These are phyloP conservation scores for Xylaria telfairii DNA, from an alignment of 495 filamentous ascomycete genomes.

Conservation along the genomic window DNA sequence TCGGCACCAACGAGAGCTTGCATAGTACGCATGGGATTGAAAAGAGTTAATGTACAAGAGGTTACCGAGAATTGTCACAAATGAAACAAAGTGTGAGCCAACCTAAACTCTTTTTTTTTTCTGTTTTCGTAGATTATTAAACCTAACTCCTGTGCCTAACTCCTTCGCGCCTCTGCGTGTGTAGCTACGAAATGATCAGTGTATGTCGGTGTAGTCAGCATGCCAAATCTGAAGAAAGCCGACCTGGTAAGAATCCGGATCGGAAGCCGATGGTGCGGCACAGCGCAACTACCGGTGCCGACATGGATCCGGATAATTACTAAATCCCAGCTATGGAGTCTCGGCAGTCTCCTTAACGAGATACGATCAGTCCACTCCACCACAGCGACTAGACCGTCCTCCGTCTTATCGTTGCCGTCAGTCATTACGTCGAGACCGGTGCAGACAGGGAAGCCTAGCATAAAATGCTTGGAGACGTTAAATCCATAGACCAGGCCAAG, in stretches of 20 bases:
- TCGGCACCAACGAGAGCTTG: constrained; percentile 7
- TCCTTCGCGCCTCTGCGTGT: background rate
- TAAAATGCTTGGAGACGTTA: background rate
- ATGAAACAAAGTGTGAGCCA: background rate
- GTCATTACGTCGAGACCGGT: background rate
- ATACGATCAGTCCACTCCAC: background rate
- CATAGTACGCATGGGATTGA: background rate
- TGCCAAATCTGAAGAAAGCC: background rate
- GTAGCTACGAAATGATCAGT: background rate
- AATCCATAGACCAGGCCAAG: background rate
- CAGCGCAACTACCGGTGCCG: background rate
- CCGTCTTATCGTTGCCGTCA: background rate
- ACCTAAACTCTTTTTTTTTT: background rate
- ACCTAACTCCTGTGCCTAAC: background rate
- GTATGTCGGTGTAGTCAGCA: background rate
- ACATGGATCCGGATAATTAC: background rate
- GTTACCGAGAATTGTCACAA: background rate
- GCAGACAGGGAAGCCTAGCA: background rate
- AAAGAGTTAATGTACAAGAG: background rate
- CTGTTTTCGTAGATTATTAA: background rate
- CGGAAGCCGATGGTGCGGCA: background rate
- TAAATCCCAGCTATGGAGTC: background rate
- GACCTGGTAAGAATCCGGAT: background rate
- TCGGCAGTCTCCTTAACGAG: background rate
- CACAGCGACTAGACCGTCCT: background rate